phyloP scores from a whole-genome alignment of 2,329 filamentous ascomycete genomes.

The Aaosphaeria pasadenensis region DNA sequence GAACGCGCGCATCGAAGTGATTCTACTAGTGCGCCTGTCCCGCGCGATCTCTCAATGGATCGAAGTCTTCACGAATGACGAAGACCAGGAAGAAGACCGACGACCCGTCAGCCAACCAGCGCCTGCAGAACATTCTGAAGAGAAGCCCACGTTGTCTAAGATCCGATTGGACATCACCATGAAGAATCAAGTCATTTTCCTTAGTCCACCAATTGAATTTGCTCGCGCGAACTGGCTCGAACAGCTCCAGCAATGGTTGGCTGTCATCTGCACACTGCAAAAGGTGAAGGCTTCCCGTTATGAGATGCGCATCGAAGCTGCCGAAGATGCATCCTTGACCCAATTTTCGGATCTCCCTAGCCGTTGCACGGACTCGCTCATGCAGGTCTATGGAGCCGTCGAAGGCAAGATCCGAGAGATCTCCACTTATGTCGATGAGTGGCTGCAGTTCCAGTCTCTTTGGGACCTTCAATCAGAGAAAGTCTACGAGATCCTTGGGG shows the following conservation, averaged over 20 bases:
- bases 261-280: constrained; percentile 84
- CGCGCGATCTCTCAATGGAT: constrained; percentile 87
- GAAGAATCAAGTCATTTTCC: constrained; percentile 95
- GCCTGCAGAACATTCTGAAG: constrained; percentile 44
- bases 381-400: constrained; percentile 76
- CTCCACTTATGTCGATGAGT: constrained; percentile 87
- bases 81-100: constrained; percentile 29
- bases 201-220: constrained; percentile 89
- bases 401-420: constrained; percentile 81
- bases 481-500: constrained; percentile 87
- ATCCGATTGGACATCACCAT: constrained; percentile 92
- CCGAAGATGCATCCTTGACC: constrained; percentile 57
- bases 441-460: constrained; percentile 96
- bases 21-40: constrained; percentile 77
- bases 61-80: constrained; percentile 64
- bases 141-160: constrained; percentile 63
- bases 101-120: constrained; percentile 26
- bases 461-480: constrained; percentile 98
- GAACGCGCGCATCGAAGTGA: constrained; percentile 80
- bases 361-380: constrained; percentile 75
- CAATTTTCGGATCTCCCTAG: constrained; percentile 83
- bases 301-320: constrained; percentile 73
- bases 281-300: constrained; percentile 96
- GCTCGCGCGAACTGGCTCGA: constrained; percentile 91
- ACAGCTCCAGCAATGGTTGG: constrained; percentile 91